Evolutionary conservation across 2,329 filamentous ascomycete genomes (phyloP), one percentile per base, ranked within the genome.

Genomic region (Penicillium sp.): DNA sequence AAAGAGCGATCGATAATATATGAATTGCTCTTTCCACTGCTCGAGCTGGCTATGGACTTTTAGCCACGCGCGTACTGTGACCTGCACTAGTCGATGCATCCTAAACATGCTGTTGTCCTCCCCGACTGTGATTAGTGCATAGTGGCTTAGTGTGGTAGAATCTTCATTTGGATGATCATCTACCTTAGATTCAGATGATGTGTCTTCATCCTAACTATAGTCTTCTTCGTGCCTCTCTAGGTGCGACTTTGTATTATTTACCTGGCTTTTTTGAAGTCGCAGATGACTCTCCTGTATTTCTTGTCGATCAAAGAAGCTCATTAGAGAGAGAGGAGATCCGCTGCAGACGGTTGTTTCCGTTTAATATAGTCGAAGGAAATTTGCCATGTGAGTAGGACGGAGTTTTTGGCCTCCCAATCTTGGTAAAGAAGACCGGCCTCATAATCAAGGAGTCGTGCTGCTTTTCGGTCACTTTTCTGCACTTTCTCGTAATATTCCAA

Each of bases 271-370:
- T n/a, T 9, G 35, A 29, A 31, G 6, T 19, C 48, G 48, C 9
- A 43, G 22, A 19, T 31, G 6, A 19, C 11, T 31, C 43, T 66
- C 58, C 2, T 66, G 67, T 46, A 72, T 70, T 9, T 61, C 64
- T 31, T 69, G 68, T 31, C 53, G 35, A 19, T 75, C 69, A 57
- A 7, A 63, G 60, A 58, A 80, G 75, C 4, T 73, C 57, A 6
- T 69, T 0, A 51, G 35, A 24, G 48, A 24, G 48, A 41, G 11
- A 51, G 37, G 0, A 51, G 16, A 3, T 27, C 35, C 7, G 13
- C 9, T 7, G 48, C 48, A 8, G 35, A 29, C 13, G 19, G 21
- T 8, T 22, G 10, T 1, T 1, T 41, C 5, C 4, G 3, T 29
- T 22, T 8, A 8, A 51, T 43, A 51, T 41, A 14, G 19, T 51